phyloP scores from a whole-genome alignment of 1,284 basidiomycete species.

The Tilletia walkeri region DNA sequence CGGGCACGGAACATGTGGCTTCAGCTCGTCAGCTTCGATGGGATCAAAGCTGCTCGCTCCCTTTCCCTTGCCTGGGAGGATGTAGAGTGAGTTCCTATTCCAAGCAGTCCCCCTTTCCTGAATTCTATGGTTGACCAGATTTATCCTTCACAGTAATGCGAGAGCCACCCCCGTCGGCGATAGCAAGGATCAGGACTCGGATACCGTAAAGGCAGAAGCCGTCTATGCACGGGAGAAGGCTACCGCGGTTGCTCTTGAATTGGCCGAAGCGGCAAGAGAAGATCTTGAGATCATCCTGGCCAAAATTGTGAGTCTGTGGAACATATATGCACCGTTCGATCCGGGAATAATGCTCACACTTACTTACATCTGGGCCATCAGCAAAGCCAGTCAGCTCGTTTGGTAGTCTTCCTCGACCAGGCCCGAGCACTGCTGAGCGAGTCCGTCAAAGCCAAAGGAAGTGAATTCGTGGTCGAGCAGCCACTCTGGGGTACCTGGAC shows the following conservation, averaged over 20 bases:
- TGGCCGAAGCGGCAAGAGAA: constrained; percentile 30
- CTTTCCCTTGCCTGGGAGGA: constrained; percentile 42
- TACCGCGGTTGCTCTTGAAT: constrained; percentile 25
- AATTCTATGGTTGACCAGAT: too few relatives aligned
- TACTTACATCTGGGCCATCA: constrained; percentile 13
- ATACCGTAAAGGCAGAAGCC: constrained; percentile 20
- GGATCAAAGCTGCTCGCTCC: constrained; percentile 42
- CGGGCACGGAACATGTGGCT: constrained; percentile 39
- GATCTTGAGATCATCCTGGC: constrained; percentile 27
- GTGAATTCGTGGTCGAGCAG: constrained; percentile 34
- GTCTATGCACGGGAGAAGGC: constrained; percentile 28
- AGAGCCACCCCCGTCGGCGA: constrained; percentile 24
- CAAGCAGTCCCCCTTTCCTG: too few relatives aligned
- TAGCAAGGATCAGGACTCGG: constrained; percentile 25
- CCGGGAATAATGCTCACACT: not conserved
- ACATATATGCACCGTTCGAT: too few relatives aligned
- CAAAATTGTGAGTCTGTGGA: constrained; percentile 30
- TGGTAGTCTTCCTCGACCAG: constrained; percentile 31
- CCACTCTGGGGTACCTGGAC: constrained; percentile 49
- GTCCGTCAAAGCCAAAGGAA: constrained; percentile 30
- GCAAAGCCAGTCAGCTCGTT: constrained; percentile 31
- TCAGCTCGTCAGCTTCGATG: constrained; percentile 44
- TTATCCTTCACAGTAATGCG: constrained; percentile 17
- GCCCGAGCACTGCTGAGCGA: constrained; percentile 32
- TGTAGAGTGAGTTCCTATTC: constrained; percentile 20